A percentile compares a stretch with the other conserved stretches of the same genome.
Conservation (phyloP, 345 rosid species). For the Acer saccharum region DNA sequence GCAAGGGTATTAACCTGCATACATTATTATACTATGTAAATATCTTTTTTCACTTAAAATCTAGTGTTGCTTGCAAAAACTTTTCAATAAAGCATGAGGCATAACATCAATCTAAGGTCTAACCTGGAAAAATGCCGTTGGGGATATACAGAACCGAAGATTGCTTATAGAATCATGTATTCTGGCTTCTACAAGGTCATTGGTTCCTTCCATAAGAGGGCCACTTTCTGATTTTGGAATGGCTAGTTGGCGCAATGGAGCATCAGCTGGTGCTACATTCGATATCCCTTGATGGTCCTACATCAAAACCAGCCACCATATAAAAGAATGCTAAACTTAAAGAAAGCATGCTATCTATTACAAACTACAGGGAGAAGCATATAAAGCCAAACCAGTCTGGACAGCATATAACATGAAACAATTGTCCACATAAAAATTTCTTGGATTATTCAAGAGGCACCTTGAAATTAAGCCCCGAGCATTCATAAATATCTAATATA, state of each 20-base stretch:
- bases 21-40: not conserved
- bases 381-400: not conserved
- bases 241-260: conserved; percentile 58
- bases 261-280: conserved; percentile 86
- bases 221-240: conserved; percentile 44
- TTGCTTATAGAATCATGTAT: conserved; percentile 81
- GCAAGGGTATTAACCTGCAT: conserved; percentile 87
- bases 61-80: conserved; percentile 2
- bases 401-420: not conserved
- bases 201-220: conserved; percentile 27
- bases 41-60: not conserved
- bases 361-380: not conserved
- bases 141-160: conserved; percentile 83
- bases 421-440: not conserved
- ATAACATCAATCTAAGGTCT: conserved; percentile 15
- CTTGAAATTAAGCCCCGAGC: not conserved
- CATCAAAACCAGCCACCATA: conserved; percentile 18
- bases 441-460: not conserved
- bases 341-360: not conserved
- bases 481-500: not conserved
- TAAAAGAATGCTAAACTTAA: not conserved
- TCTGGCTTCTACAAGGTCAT: conserved; percentile 59
- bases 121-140: conserved; percentile 96
- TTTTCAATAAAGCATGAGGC: conserved; percentile 9
- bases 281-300: conserved; percentile 98